Evolutionary conservation across 345 rosid species (phyloP).

Genomic region (Raphanus sativus): DNA sequence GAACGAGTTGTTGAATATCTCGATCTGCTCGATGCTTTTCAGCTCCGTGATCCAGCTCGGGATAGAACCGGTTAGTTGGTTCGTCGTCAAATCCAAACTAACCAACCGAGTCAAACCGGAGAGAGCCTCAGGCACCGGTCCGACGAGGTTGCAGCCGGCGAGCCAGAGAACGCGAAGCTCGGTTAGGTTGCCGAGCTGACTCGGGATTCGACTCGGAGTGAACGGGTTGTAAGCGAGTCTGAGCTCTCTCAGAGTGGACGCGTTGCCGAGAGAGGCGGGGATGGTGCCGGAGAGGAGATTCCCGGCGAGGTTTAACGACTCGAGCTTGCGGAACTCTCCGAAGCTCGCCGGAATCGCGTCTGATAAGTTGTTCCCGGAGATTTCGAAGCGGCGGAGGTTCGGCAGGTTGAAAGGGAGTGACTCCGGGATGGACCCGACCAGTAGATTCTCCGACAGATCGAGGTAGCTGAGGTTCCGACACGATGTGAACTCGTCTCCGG

Average conservation of each 20-base stretch:
- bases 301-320: slow-evolving; percentile 48
- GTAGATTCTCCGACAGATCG: slow-evolving; percentile 44
- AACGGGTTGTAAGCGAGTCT: slow-evolving; percentile 64
- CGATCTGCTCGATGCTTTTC: slow-evolving; percentile 54
- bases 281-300: slow-evolving; percentile 60
- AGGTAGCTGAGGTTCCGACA: slow-evolving; percentile 54
- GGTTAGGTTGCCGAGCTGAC: slow-evolving; percentile 53
- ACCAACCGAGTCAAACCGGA: slow-evolving; percentile 41
- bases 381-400: slow-evolving; percentile 42
- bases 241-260: slow-evolving; percentile 56
- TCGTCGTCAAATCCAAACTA: slow-evolving; percentile 55
- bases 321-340: slow-evolving; percentile 52
- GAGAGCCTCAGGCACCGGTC: slow-evolving; percentile 55
- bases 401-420: slow-evolving; percentile 53
- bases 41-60: slow-evolving; percentile 60
- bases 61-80: slow-evolving; percentile 61
- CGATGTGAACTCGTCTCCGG: slow-evolving; percentile 43
- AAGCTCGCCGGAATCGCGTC: slow-evolving; percentile 56
- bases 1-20: slow-evolving; percentile 68
- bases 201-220: slow-evolving; percentile 49
- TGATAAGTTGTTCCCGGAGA: slow-evolving; percentile 63
- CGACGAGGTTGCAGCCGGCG: slow-evolving; percentile 47
- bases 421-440: slow-evolving; percentile 59
- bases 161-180: slow-evolving; percentile 67
- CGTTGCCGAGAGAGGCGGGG: slow-evolving; percentile 57